These are phyloP conservation scores for Trichoderma erinaceum DNA, from an alignment of 495 filamentous ascomycete genomes.

Conservation along the genomic window DNA sequence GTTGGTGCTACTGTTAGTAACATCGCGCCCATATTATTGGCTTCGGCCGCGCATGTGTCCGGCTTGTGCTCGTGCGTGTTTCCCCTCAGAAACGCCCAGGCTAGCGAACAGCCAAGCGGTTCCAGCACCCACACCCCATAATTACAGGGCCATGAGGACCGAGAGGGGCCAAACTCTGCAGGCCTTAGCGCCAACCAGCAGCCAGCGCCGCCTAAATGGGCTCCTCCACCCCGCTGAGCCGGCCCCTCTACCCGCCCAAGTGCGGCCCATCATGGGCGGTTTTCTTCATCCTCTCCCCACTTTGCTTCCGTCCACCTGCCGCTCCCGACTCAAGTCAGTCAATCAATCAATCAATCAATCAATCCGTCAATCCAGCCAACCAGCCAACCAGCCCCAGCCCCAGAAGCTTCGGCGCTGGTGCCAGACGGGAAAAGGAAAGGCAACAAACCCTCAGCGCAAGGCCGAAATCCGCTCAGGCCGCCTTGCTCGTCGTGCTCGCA, in stretches of 20 bases:
- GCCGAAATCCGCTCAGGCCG: background rate
- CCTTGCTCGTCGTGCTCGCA: background rate
- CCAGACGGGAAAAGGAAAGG: background rate
- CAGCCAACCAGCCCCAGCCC: background rate
- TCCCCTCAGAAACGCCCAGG: background rate
- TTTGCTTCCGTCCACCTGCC: background rate
- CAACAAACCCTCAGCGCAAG: background rate
- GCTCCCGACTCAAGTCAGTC: background rate
- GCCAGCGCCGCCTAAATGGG: background rate
- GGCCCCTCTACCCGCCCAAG: background rate
- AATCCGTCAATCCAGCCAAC: background rate
- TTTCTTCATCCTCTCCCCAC: conserved; percentile 1
- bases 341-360: background rate
- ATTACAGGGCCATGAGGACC: background rate
- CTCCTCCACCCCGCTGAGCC: conserved; percentile 7
- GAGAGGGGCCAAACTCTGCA: background rate
- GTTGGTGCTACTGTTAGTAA: no score
- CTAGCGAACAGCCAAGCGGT: background rate
- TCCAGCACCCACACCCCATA: background rate
- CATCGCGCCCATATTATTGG: no score
- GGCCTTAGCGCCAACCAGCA: background rate
- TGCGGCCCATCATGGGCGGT: background rate
- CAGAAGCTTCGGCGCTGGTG: background rate
- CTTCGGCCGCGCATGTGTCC: no score
- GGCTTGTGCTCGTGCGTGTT: background rate